phyloP scores from a whole-genome alignment of 2,329 filamentous ascomycete species.

The Fusarium sp. region DNA sequence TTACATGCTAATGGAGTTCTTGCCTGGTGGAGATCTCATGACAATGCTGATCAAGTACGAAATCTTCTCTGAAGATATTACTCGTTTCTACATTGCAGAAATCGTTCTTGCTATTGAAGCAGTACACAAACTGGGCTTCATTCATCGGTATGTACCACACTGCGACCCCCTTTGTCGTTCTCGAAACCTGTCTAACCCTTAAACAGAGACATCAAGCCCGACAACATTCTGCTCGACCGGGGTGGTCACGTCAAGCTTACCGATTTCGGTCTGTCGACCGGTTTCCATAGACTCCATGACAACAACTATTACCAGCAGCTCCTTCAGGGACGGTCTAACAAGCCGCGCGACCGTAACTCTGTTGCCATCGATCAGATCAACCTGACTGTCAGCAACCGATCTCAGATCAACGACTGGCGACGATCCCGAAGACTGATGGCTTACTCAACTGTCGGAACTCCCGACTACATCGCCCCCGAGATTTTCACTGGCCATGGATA shows the following conservation, averaged over 20 bases:
- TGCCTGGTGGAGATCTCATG: constrained; percentile 98
- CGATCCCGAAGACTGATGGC: constrained; percentile 95
- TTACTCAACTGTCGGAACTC: constrained; percentile 97
- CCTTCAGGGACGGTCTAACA: constrained; percentile 80
- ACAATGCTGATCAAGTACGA: constrained; percentile 99
- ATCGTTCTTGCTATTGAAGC: constrained; percentile 98
- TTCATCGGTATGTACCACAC: constrained; percentile 81
- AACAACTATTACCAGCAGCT: constrained; percentile 99
- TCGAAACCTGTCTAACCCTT: constrained; percentile 22
- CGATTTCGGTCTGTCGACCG: constrained; percentile 96
- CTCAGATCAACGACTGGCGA: constrained; percentile 98
- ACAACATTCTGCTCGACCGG: constrained; percentile 96
- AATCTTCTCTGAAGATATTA: constrained; percentile 99
- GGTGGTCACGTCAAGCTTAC: constrained; percentile 98
- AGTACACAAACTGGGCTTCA: constrained; percentile 97
- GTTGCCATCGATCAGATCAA: constrained; percentile 98
- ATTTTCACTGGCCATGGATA: constrained; percentile 98
- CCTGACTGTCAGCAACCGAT: constrained; percentile 95
- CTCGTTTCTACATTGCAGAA: constrained; percentile 98
- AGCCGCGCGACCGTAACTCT: constrained; percentile 85
- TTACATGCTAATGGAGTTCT: constrained; percentile 99
- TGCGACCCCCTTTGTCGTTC: neutral
- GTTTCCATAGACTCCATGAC: constrained; percentile 97
- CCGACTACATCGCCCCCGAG: constrained; percentile 98
- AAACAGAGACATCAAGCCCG: constrained; percentile 94